Evolutionary conservation across 805 yeast genomes (phyloP).

Genomic region (Lachancea nothofagi): DNA sequence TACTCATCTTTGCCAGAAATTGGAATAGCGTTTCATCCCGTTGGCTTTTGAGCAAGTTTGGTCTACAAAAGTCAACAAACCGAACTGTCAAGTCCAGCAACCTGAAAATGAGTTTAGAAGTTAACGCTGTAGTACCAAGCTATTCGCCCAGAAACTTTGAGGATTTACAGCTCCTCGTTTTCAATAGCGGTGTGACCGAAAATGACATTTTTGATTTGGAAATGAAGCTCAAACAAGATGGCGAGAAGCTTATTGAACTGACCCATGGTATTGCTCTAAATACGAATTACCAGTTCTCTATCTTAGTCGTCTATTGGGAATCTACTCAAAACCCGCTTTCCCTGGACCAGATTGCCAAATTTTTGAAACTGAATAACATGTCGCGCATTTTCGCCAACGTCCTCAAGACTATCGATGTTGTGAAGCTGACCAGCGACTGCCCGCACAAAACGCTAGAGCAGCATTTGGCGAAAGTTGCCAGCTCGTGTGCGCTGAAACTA

Average conservation of each 20-base stretch:
- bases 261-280: slow-evolving; percentile 33
- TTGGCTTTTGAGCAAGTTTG: slow-evolving; percentile 34
- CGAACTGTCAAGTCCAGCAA: slow-evolving; percentile 4
- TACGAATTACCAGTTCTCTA: slow-evolving; percentile 32
- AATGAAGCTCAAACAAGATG: slow-evolving; percentile 31
- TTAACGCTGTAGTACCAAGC: slow-evolving; percentile 21
- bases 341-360: slow-evolving; percentile 14
- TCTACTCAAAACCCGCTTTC: slow-evolving; percentile 29
- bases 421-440: slow-evolving; percentile 26
- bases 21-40: slow-evolving; percentile 31
- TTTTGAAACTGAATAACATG: slow-evolving; percentile 27
- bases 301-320: slow-evolving; percentile 38
- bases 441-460: slow-evolving; percentile 30
- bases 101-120: slow-evolving; percentile 12
- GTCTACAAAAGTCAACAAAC: slow-evolving; percentile 11
- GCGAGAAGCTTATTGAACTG: slow-evolving; percentile 33
- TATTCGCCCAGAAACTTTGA: slow-evolving; percentile 25
- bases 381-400: slow-evolving; percentile 28
- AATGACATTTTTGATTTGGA: slow-evolving; percentile 31
- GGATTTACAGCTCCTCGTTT: slow-evolving; percentile 33
- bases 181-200: slow-evolving; percentile 36
- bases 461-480: slow-evolving; percentile 26
- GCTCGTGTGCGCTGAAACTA: slow-evolving; percentile 22
- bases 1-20: slow-evolving; percentile 22
- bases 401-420: slow-evolving; percentile 24